Conservation (phyloP, 2,329 filamentous ascomycete species). For the Ophiocordyceps camponoti-floridani region DNA sequence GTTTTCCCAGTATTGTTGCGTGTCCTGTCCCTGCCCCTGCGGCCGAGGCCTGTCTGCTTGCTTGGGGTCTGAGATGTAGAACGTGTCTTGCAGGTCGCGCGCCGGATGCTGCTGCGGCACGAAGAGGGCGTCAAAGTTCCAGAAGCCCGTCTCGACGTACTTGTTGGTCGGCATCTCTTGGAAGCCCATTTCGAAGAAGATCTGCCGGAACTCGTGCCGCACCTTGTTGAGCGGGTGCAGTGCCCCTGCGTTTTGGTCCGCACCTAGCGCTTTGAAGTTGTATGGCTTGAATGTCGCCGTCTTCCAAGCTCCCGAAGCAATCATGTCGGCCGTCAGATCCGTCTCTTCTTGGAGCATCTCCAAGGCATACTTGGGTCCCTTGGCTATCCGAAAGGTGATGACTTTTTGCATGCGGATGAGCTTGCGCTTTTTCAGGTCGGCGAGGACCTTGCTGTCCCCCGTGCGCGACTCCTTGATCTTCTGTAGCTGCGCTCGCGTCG, state of each 20-base stretch:
- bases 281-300: constrained; percentile 72
- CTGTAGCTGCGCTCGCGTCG: constrained; percentile 57
- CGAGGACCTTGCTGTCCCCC: constrained; percentile 57
- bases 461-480: constrained; percentile 53
- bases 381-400: constrained; percentile 65
- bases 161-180: constrained; percentile 92
- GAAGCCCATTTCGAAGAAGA: constrained; percentile 99
- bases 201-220: constrained; percentile 84
- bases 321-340: constrained; percentile 86
- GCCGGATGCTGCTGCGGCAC: constrained; percentile 93
- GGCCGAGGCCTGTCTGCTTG: constrained; percentile 50
- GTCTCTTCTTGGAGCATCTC: constrained; percentile 88
- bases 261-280: constrained; percentile 55
- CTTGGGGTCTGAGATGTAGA: constrained; percentile 87
- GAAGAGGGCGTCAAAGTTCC: constrained; percentile 93
- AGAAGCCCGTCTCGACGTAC: constrained; percentile 94
- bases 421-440: constrained; percentile 84
- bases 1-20: constrained; percentile 76
- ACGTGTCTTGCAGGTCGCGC: constrained; percentile 92
- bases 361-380: constrained; percentile 75
- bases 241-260: constrained; percentile 42
- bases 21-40: constrained; percentile 41
- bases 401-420: constrained; percentile 70
- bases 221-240: constrained; percentile 77
- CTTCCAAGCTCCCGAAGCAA: constrained; percentile 79